These are phyloP conservation scores for Penicillium paradoxum DNA, from an alignment of 495 filamentous ascomycete genomes.

Conservation along the genomic window DNA sequence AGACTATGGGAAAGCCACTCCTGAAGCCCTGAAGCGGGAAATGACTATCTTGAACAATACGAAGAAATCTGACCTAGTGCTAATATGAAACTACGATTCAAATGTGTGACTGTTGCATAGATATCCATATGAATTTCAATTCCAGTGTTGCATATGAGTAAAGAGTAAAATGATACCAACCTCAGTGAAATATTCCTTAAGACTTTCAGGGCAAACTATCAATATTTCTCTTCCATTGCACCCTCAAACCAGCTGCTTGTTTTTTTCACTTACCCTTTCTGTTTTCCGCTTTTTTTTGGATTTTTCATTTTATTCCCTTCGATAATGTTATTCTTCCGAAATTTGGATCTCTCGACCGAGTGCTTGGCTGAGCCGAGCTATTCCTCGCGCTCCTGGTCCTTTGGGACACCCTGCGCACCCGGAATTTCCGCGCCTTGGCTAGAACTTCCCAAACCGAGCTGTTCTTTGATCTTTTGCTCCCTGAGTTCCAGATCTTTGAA, in stretches of 20 bases:
- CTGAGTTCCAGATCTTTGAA: not conserved
- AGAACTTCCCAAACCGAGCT: not conserved
- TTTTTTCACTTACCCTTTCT: too few relatives aligned
- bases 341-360: too few relatives aligned
- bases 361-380: not conserved
- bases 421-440: not conserved
- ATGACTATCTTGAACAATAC: not conserved
- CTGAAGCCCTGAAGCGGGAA: slow-evolving; percentile 27
- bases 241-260: too few relatives aligned
- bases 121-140: not conserved
- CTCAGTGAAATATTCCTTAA: not conserved
- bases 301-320: not conserved
- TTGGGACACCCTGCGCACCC: not conserved
- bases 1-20: slow-evolving; percentile 73
- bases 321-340: too few relatives aligned
- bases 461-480: not conserved
- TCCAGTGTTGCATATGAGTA: not conserved
- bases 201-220: not conserved
- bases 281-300: not conserved
- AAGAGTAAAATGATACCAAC: not conserved
- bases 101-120: not conserved
- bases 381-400: not conserved
- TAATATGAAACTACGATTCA: not conserved
- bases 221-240: not conserved
- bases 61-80: not conserved